These are phyloP conservation scores for Penicillium psychrosexuale DNA, from an alignment of 2,329 filamentous ascomycete species.

Conservation along the genomic window DNA sequence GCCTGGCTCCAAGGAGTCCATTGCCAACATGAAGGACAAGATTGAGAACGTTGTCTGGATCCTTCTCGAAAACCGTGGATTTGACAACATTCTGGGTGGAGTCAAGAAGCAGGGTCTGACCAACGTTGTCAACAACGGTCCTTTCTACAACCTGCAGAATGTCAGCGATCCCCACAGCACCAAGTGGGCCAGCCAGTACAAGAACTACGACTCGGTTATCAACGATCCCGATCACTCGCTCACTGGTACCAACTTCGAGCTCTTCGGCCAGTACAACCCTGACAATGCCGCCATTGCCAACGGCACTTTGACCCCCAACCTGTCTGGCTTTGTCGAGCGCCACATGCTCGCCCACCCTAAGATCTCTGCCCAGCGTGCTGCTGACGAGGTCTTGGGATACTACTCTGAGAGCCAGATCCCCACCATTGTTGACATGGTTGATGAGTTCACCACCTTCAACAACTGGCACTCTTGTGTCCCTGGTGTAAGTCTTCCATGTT, in stretches of 20 bases:
- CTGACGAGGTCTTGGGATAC: constrained; percentile 43
- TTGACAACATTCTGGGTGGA: constrained; percentile 41
- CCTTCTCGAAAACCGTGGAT: constrained; percentile 39
- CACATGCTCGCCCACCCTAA: constrained; percentile 33
- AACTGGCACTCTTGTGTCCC: constrained; percentile 44
- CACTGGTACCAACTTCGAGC: constrained; percentile 42
- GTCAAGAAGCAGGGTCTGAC: constrained; percentile 36
- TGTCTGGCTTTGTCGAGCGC: constrained; percentile 39
- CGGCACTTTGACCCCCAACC: constrained; percentile 27
- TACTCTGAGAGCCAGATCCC: constrained; percentile 43
- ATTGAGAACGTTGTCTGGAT: constrained; percentile 37
- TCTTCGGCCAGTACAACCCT: constrained; percentile 39
- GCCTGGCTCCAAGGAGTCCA: constrained; percentile 30
- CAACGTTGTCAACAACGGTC: constrained; percentile 41
- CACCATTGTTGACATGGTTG: constrained; percentile 37
- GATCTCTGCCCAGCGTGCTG: constrained; percentile 28
- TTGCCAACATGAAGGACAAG: constrained; percentile 34
- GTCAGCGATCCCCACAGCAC: constrained; percentile 24
- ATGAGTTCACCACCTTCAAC: constrained; percentile 44
- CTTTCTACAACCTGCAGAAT: constrained; percentile 39
- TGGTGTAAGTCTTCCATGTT: constrained; percentile 32
- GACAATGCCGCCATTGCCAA: constrained; percentile 35
- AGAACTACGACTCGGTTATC: constrained; percentile 39
- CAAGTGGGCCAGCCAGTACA: constrained; percentile 29
- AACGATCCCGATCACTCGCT: constrained; percentile 42